Percentiles rank a stretch among this genome's conserved stretches.
Conservation (phyloP, 108 stramenopile genomes). For the Skeletonema menzelii region DNA sequence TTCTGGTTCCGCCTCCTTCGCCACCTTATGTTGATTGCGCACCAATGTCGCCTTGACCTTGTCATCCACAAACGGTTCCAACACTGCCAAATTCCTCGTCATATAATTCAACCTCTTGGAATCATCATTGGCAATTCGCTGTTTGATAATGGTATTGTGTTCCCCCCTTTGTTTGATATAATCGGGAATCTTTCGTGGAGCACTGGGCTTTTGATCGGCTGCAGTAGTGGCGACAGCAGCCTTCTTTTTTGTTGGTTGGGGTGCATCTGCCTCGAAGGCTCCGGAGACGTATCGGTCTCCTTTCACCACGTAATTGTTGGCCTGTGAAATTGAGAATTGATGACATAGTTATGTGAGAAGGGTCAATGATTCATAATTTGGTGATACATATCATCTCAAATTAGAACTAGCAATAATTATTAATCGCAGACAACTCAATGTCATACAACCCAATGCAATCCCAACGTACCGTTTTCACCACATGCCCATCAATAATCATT, state of each 20-base stretch:
- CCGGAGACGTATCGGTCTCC: constrained; percentile 36
- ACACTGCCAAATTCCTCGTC: constrained; percentile 14
- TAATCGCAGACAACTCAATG: too few species aligned
- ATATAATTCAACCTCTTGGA: constrained; percentile 25
- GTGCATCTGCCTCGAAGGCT: constrained; percentile 22
- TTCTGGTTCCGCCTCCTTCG: neutral
- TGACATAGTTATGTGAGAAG: too few species aligned
- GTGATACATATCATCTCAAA: neutral
- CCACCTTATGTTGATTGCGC: neutral
- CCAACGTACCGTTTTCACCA: constrained; percentile 36
- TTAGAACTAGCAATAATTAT: too few species aligned
- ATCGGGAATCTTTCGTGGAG: constrained; percentile 2
- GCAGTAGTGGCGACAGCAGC: neutral
- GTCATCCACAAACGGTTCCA: constrained; percentile 47
- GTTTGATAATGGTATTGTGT: constrained; percentile 35
- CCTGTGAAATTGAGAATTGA: neutral
- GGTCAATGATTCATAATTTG: too few species aligned
- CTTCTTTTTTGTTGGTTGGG: constrained; percentile 32
- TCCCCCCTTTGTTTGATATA: constrained; percentile 16
- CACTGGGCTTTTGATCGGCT: neutral
- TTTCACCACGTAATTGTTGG: neutral
- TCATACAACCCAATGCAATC: neutral
- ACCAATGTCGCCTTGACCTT: constrained; percentile 14
- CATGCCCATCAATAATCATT: constrained; percentile 55
- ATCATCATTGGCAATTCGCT: constrained; percentile 20